A percentile compares a stretch with the other conserved stretches of the same genome.
Evolutionary conservation across 2,329 filamentous ascomycete species (phyloP).

Genomic region (Cyclaneusma minus): DNA sequence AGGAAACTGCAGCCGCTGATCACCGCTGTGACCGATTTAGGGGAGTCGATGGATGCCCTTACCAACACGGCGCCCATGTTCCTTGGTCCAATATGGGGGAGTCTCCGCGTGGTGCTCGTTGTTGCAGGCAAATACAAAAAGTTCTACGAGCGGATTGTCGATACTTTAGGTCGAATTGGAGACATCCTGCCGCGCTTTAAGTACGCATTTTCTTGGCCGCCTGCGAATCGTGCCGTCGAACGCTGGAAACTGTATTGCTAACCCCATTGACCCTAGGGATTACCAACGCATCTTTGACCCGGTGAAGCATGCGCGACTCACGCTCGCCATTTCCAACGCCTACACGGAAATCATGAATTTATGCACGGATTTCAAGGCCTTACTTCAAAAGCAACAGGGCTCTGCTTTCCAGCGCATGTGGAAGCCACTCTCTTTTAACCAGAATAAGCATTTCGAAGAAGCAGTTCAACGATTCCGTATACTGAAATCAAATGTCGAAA

Average conservation of each 20-base stretch:
- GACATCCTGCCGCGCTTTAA: constrained; percentile 7
- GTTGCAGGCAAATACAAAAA: constrained; percentile 3
- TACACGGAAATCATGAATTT: constrained; percentile 9
- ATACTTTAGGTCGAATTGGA: constrained; percentile 6
- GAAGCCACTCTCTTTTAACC: constrained; percentile 4
- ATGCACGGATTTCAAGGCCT: constrained; percentile 6
- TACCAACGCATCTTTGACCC: constrained; percentile 7
- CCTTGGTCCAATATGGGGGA: constrained; percentile 7
- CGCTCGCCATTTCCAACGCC: constrained; percentile 5
- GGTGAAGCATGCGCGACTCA: constrained; percentile 6
- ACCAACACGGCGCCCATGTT: constrained; percentile 5
- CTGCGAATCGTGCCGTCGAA: no score
- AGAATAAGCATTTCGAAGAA: constrained; percentile 5
- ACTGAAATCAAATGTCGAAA: constrained; percentile 6
- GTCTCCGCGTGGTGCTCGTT: constrained; percentile 6
- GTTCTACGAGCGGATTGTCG: constrained; percentile 5
- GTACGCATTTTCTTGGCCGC: no score
- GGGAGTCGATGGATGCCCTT: constrained; percentile 5
- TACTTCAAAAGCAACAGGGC: constrained; percentile 4
- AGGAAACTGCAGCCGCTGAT: constrained; percentile 4
- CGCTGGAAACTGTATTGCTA: no score
- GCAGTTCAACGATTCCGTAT: constrained; percentile 5
- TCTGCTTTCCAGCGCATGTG: constrained; percentile 4
- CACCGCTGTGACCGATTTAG: constrained; percentile 3
- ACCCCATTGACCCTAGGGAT: constrained; percentile 1